These are phyloP conservation scores for Diaporthe sp. DNA, from an alignment of 2,329 filamentous ascomycete genomes.

Conservation along the genomic window DNA sequence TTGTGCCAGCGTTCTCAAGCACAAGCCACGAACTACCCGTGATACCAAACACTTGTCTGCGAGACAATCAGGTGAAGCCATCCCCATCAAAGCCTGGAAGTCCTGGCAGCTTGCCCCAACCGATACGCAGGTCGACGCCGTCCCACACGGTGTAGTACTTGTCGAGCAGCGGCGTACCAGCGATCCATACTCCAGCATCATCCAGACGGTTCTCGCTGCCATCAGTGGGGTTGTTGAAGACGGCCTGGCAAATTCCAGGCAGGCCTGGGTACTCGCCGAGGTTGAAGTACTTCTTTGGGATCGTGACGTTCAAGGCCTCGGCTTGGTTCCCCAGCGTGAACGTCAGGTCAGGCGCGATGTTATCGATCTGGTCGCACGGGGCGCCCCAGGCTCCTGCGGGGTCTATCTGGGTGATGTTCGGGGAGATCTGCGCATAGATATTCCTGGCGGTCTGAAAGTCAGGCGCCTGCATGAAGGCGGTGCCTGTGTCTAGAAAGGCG, in stretches of 20 bases:
- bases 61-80: background rate
- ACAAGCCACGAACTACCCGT: no score
- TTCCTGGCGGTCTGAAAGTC: constrained; percentile 48
- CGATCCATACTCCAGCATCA: constrained; percentile 48
- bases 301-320: constrained; percentile 47
- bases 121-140: constrained; percentile 46
- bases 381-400: constrained; percentile 52
- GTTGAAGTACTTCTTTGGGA: constrained; percentile 51
- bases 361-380: constrained; percentile 49
- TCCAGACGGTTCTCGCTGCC: constrained; percentile 42
- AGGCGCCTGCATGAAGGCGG: constrained; percentile 50
- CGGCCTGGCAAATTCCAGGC: constrained; percentile 50
- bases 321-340: constrained; percentile 48
- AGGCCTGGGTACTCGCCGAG: constrained; percentile 50
- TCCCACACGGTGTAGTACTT: constrained; percentile 55
- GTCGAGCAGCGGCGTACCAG: constrained; percentile 52
- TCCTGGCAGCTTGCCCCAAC: constrained; percentile 41
- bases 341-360: constrained; percentile 48
- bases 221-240: constrained; percentile 47
- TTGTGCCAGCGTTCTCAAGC: no score
- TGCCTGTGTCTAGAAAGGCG: constrained; percentile 51
- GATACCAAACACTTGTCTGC: background rate
- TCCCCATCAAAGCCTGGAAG: background rate
- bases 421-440: constrained; percentile 51
- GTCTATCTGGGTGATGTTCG: constrained; percentile 50